Base-by-base conservation (phyloP, 805 yeast genomes). In the Lachancea kluyveri region DNA sequence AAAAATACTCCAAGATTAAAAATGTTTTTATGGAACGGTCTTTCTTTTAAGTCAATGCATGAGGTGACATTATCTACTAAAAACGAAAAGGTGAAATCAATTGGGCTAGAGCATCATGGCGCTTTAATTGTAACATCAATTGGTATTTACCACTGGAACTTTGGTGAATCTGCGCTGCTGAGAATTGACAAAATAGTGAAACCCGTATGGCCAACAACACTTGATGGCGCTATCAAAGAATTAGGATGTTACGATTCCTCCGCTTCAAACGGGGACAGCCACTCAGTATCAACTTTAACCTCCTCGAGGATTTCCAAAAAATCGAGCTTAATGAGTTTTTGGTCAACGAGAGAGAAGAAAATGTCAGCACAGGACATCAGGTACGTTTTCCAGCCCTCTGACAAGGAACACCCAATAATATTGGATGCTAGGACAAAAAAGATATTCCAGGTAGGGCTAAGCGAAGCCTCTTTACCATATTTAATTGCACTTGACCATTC, bases 21-120 rank as follows among this genome's bases (percentile, higher is more conserved):
- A 31, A 28, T 51, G 25, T 41, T 53, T 19, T 33, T 48, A n/a
- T 54, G 60, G 60, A 40, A 41, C 17, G 56, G 49, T 3, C 42
- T 52, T 24, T 21, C 33, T 5, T 55, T 54, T 35, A 44, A 41
- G 25, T 39, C 39, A 21, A 45, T 52, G 37, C 35, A 42, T 2
- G 59, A 53, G 26, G 36, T 48, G 4, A 24, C 36, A 4, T 31
- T 54, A 13, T 40, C 50, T 6, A 35, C 24, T 20, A 40, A 37
- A 6, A 39, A 37, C 10, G 57, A 52, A 28, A 29, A 10, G 6
- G 37, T 52, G 2, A 23, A 25, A 17, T 54, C 59, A 4, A 33
- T 45, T 4, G 35, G 33, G 8, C 26, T 49, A 13, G 35, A 33
- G 4, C 14, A 36, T 5, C 22, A n/a, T 3, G 52, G 54, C 7